These are phyloP conservation scores for Globisporangium abappressorium DNA, from an alignment of 352 stramenopile species.

Conservation along the genomic window DNA sequence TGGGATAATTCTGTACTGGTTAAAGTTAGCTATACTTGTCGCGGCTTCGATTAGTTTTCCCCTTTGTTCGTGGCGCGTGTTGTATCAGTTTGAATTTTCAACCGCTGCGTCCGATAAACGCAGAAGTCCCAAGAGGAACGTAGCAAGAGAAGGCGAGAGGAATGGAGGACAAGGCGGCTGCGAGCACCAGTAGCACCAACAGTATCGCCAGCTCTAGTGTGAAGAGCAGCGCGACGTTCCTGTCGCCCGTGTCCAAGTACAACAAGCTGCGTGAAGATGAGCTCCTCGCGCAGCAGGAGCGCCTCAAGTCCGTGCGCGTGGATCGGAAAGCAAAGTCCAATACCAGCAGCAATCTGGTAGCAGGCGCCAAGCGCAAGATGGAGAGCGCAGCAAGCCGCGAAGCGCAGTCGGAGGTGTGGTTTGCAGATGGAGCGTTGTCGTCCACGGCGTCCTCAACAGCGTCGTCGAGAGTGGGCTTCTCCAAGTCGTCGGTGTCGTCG, in stretches of 20 bases:
- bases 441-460: not conserved
- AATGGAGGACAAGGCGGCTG: not conserved
- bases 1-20: too few relatives aligned
- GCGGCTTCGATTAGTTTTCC: not conserved
- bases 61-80: not conserved
- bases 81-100: constrained; percentile 7
- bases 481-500: constrained; percentile 7
- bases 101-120: not conserved
- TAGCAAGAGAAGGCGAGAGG: too few relatives aligned
- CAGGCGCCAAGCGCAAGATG: constrained; percentile 30
- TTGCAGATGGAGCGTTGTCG: constrained; percentile 11
- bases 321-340: constrained; percentile 1
- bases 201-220: not conserved
- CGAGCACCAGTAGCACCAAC: not conserved
- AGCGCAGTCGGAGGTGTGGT: not conserved
- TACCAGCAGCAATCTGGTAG: constrained; percentile 7
- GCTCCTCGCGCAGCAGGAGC: constrained; percentile 23
- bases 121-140: not conserved
- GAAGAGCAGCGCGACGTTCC: constrained; percentile 11
- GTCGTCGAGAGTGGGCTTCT: constrained; percentile 1
- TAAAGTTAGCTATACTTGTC: too few relatives aligned
- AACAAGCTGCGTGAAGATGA: constrained; percentile 24
- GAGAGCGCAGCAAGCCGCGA: not conserved
- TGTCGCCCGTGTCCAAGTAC: constrained; percentile 36
- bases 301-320: constrained; percentile 25